Evolutionary conservation across 2,329 filamentous ascomycete species (phyloP), one percentile per base, ranked within the genome.

Genomic region (Xylariales sp.): DNA sequence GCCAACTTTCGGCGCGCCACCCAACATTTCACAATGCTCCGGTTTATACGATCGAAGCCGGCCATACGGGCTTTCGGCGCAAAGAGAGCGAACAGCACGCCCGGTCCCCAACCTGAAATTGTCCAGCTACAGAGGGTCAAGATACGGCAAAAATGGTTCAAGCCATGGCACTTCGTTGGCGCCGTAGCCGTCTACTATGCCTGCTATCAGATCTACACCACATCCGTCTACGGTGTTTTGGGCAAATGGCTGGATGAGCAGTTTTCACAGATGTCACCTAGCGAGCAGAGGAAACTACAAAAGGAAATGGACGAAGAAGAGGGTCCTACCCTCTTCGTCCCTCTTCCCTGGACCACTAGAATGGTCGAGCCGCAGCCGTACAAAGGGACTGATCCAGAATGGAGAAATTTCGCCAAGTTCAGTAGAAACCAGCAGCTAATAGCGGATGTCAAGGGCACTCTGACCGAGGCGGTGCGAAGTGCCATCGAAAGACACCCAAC

Each of bases 311-410:
- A 66, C 11, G 63, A 68, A 2, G 64, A 70, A 3, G 63, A 66
- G 11, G 65, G n/a, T n/a, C n/a, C 71, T 14, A 60, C 70, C 11
- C 15, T 70, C 4, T 84, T 84, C 46, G 70, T 86, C 6, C 78
- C 82, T 0, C 73, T 85, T 39, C 78, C 79, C 3, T 78, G 78
- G 31, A 79, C 76, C 3, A 76, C 69, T 1, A 69, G 68, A 37
- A 50, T 65, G 43, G 60, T 78, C 14, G 61, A 67, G 12, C 67
- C 71, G 21, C 55, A 60, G 21, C 73, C 72, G 3, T 83, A 81
- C 54, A 67, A 65, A 45, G 70, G 70, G 38, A 65, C 63, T 19
- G 79, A 83, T 49, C 80, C 80, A 3, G 82, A 86, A 57, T 85
- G 78, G 78, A 64, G 69, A 46, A 66, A 69, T 36, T 86, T 82